Evolutionary conservation across 192 early-diverging fungal genomes (phyloP).

Genomic region (Ambispora gerdemannii): DNA sequence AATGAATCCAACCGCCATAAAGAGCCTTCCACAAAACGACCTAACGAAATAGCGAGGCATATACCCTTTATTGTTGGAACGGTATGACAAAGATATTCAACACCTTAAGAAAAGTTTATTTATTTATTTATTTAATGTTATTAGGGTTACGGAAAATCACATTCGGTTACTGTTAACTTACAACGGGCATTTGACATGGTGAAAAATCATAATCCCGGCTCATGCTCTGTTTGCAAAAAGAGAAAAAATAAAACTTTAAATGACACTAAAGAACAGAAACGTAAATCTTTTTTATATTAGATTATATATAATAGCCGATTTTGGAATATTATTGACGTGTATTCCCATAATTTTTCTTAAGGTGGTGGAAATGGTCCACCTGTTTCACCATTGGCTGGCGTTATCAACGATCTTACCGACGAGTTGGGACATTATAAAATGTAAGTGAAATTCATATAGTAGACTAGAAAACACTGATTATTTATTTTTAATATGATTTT

Average conservation of each 20-base stretch:
- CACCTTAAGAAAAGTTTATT: neutral
- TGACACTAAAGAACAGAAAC: neutral
- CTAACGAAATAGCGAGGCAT: neutral
- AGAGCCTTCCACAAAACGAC: neutral
- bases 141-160: conserved; percentile 11
- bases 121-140: neutral
- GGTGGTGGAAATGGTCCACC: neutral
- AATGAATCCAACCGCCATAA: neutral
- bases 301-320: no score
- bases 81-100: neutral
- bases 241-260: neutral
- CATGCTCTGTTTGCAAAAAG: conserved; percentile 11
- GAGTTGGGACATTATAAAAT: conserved; percentile 16
- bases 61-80: conserved; percentile 13
- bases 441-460: neutral
- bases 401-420: conserved; percentile 2
- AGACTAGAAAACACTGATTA: neutral
- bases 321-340: neutral
- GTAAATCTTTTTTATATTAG: neutral
- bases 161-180: conserved; percentile 3
- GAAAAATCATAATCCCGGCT: conserved; percentile 2
- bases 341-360: neutral
- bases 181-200: neutral
- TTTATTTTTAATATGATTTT: neutral
- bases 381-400: neutral